Base-by-base conservation (phyloP, 1,284 basidiomycete species). In the Austroboletus novae-zelandiae region DNA sequence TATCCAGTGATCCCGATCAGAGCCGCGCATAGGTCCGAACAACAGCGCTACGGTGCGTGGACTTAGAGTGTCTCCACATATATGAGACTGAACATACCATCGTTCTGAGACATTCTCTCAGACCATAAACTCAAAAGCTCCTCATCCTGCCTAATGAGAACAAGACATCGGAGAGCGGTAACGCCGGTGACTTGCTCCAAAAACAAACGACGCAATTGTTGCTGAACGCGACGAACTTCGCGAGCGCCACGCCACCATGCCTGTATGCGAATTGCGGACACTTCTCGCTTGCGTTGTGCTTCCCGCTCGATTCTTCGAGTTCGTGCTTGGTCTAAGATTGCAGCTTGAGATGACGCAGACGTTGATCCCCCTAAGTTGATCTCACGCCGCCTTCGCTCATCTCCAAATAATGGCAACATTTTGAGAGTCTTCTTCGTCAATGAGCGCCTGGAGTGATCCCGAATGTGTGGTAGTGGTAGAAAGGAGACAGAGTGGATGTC, bases 281-380 rank as follows among this genome's bases (percentile, higher is more conserved):
- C 81, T 40, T 80, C 75, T 48, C 74, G 73, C 48, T 71, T 74
- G 48, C 83, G 79, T 18, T 73, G 69, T 43, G 78, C 74, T 41
- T 79, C 73, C 18, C 90, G 76, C 58, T 83, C 79, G 45, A 74
- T 70, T 35, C 87, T 76, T 47, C 78, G 73, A 9, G 72, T 71
- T 57, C 78, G 79, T 8, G 86, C 89, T 47, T 80, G 74, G 54
- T 79, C 74, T 37, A 91, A 70, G 56, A 91, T 77, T 40, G 78
- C 71, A 10, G 74, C 67, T 40, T 81, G 79, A 0, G 80, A 74
- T 15, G 79, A 61, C 9, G 76, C 74, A 14, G 78, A 68, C 0
- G 76, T 76, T 1, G 74, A 65, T 3, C 85, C 85, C n/a, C 89
- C 89, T 30, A 92, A 78, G 64, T 92, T 91, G 58, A 92, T 91